Percentiles rank a stretch among this genome's conserved stretches.
Conservation (phyloP, 1,284 basidiomycete genomes). For the Singerocomus rubriflavus region DNA sequence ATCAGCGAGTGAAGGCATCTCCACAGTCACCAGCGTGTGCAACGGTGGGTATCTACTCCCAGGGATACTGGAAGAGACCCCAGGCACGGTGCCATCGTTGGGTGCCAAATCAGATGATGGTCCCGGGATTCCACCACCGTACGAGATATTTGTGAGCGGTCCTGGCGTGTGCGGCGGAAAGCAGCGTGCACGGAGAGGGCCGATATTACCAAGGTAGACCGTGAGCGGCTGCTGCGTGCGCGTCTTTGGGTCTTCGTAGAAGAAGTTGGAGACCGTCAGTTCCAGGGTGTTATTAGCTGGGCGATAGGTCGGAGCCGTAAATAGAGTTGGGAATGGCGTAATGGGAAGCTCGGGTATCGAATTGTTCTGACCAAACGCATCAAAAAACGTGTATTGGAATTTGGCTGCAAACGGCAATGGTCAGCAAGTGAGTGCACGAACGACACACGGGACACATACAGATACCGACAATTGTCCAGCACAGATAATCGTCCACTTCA, state of each 20-base stretch:
- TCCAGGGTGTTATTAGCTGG: slow-evolving; percentile 73
- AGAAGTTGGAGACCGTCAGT: slow-evolving; percentile 82
- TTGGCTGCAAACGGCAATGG: slow-evolving; percentile 53
- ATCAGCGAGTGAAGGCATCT: slow-evolving; percentile 68
- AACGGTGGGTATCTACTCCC: slow-evolving; percentile 51
- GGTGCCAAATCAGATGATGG: slow-evolving; percentile 31
- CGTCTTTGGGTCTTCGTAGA: slow-evolving; percentile 68
- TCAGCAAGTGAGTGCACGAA: slow-evolving; percentile 17
- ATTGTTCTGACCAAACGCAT: slow-evolving; percentile 77
- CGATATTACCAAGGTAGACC: slow-evolving; percentile 86
- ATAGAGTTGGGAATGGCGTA: slow-evolving; percentile 86
- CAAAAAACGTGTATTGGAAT: slow-evolving; percentile 93
- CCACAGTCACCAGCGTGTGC: slow-evolving; percentile 76
- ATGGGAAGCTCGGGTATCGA: slow-evolving; percentile 75
- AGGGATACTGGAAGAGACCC: slow-evolving; percentile 26
- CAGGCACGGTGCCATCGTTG: slow-evolving; percentile 32
- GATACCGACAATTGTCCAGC: slow-evolving; percentile 95
- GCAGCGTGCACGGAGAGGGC: slow-evolving; percentile 71
- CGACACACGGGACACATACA: slow-evolving; percentile 54
- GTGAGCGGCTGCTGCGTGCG: slow-evolving; percentile 68
- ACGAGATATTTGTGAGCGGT: slow-evolving; percentile 58
- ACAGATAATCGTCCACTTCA: slow-evolving; percentile 91
- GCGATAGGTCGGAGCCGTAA: slow-evolving; percentile 75
- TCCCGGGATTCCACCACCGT: slow-evolving; percentile 41
- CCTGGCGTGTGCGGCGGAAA: slow-evolving; percentile 68